A percentile compares a stretch with the other conserved stretches of the same genome.
Evolutionary conservation across 2,329 filamentous ascomycete species (phyloP).

Genomic region (Nemania abortiva): DNA sequence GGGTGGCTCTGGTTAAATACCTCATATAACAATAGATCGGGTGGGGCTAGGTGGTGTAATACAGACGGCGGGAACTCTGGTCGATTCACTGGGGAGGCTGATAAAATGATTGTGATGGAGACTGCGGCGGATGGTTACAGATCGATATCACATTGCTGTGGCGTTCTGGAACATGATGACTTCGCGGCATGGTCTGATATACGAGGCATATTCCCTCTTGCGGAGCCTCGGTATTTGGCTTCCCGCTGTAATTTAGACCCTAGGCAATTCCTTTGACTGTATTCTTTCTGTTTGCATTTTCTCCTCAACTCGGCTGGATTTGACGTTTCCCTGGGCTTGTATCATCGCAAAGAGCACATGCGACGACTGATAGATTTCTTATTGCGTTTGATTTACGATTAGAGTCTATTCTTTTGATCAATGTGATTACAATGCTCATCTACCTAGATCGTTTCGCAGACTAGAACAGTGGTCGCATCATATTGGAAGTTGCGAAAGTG

Average conservation of each 20-base stretch:
- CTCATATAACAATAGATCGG: conserved; percentile 58
- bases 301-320: conserved; percentile 50
- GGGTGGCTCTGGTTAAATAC: conserved; percentile 62
- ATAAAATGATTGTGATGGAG: conserved; percentile 60
- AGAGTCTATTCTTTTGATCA: conserved; percentile 14
- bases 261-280: conserved; percentile 66
- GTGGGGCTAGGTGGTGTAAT: conserved; percentile 54
- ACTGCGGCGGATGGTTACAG: conserved; percentile 59
- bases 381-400: conserved; percentile 44
- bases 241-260: conserved; percentile 74
- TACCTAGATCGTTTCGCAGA: too few species aligned
- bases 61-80: conserved; percentile 45
- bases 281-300: conserved; percentile 54
- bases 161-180: conserved; percentile 55
- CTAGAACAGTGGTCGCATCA: background rate
- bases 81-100: conserved; percentile 55
- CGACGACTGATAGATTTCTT: conserved; percentile 54
- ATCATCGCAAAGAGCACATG: conserved; percentile 52
- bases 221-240: conserved; percentile 62
- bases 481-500: background rate
- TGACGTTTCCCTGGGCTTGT: conserved; percentile 47
- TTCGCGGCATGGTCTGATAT: conserved; percentile 51
- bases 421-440: background rate
- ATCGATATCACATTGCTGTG: conserved; percentile 53
- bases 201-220: conserved; percentile 54